Evolutionary conservation across 2,329 filamentous ascomycete species (phyloP), one percentile per base, ranked within the genome.

Genomic region (Proliferodiscus dingleyae): DNA sequence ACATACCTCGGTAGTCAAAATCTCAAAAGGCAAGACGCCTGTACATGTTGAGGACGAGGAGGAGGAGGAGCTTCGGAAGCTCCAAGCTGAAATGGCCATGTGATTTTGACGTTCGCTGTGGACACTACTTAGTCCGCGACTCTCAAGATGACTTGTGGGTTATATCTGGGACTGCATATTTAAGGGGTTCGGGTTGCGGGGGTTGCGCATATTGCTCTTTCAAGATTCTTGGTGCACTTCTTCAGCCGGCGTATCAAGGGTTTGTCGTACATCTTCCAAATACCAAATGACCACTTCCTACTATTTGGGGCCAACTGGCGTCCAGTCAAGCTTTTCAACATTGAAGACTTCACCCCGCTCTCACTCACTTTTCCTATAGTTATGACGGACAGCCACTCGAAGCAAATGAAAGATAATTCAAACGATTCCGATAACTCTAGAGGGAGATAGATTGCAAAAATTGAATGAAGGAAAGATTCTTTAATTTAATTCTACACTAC

Each of bases 31-130:
- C 55, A 74, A 79, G 56, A 62, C 68, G 15, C 65, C 65, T 13
- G 69, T 71, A 56, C 62, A 65, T 50, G 65, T 68, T 56, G 82
- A 95, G 66, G 90, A 96, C 66, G 91, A 97, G 75, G 93, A 97
- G 64, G 91, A 97, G 68, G 91, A 85, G 61, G 91, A 97, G 71
- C 74, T 97, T 63, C 81, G 85, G 68, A 96, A 93, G 71, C 69
- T 98, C 58, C 89, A 95, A 66, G 90, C 89, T 28, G 91, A 96
- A 69, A 97, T 97, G 91, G 90, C 90, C 55, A 95, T 96, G 85
- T 95, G 68, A 68, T 40, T n/a, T 43, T 45, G 37, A 41, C 23
- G 40, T 23, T 18, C 21, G 28, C 34, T 37, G 13, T 41, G 47
- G 45, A 49, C 43, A 39, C 50, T 43, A 45, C 46, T 47, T 47